Evolutionary conservation across 352 stramenopile genomes (phyloP).

Genomic region (Phytopythium kandeliae): DNA sequence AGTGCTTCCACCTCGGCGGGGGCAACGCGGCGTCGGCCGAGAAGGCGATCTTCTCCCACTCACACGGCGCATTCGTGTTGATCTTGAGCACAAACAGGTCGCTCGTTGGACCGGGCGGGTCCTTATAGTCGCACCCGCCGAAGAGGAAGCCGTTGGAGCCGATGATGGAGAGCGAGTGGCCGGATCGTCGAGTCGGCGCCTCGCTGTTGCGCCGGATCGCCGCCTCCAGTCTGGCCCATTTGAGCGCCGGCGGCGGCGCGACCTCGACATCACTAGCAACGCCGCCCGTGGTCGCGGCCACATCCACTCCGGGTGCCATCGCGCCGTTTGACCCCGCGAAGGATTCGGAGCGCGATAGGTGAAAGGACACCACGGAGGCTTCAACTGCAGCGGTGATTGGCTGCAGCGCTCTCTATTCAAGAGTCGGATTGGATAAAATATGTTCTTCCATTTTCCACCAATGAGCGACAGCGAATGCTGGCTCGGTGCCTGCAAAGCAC

Average conservation of each 20-base stretch:
- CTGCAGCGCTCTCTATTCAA: slow-evolving; percentile 1
- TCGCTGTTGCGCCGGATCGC: slow-evolving; percentile 71
- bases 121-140: slow-evolving; percentile 86
- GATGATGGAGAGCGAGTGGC: slow-evolving; percentile 91
- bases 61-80: slow-evolving; percentile 50
- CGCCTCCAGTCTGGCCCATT: slow-evolving; percentile 53
- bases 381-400: slow-evolving; percentile 9
- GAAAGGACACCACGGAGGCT: not conserved
- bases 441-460: too few relatives aligned
- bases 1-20: slow-evolving; percentile 87
- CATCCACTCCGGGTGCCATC: not conserved
- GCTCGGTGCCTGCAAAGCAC: slow-evolving; percentile 14
- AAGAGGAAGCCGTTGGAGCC: slow-evolving; percentile 91
- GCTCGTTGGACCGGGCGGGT: slow-evolving; percentile 89
- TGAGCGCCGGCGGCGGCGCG: slow-evolving; percentile 18
- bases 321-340: not conserved
- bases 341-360: not conserved
- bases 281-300: not conserved
- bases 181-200: slow-evolving; percentile 84
- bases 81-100: slow-evolving; percentile 93
- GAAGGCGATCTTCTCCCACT: slow-evolving; percentile 68
- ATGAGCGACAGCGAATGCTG: too few relatives aligned
- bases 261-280: slow-evolving; percentile 1
- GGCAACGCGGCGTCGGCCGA: slow-evolving; percentile 20
- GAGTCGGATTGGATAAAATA: slow-evolving; percentile 11